Evolutionary conservation across 768 basidiomycete genomes (phyloP), one percentile per base, ranked within the genome.

Genomic region (Tulasnella sp.): DNA sequence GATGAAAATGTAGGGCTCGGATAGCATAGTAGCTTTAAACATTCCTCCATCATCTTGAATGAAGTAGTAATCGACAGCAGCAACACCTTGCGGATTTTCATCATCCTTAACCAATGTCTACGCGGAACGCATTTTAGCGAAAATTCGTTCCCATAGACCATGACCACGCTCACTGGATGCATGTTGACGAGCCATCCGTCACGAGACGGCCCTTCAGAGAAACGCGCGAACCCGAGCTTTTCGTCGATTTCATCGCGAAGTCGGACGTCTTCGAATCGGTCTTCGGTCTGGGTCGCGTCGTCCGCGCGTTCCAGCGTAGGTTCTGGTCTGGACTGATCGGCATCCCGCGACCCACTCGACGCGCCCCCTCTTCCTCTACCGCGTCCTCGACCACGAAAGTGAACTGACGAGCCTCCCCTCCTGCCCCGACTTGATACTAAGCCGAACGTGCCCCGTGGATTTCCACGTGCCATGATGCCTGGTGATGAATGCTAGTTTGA

Each of bases 101-200:
- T 96, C 87, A 84, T 97, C 96, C 85, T 95, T 94, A 22, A 98
- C 86, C 12, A 97, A 86, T 0, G 96, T 98, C 93, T 98, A 83
- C 22, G 78, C 18, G 24, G 28, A 37, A 75, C 48, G 58, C 73
- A 34, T 22, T n/a, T 73, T 24, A 73, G 72, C 31, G 28, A 42
- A 40, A n/a, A n/a, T n/a, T n/a, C 28, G 42, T 48, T 46, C 28
- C 69, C 72, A 64, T 12, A 41, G 22, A 40, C 12, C 40, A 42
- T 60, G 34, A 37, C 18, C n/a, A 44, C 24, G 89, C 94, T 83
- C 84, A 96, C 96, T 77, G 98, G 95, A 85, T 97, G 97, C 97
- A 99, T 99, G 85, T 99, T 99, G 82, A 99, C 92, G 84, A 99
- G 87, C 98, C 98, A 99, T 2, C 97, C 98, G 78, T 94, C 93